Percentiles rank a stretch among this genome's conserved stretches.
Conservation (phyloP, 495 filamentous ascomycete species). For the Endocarpon pusillum region DNA sequence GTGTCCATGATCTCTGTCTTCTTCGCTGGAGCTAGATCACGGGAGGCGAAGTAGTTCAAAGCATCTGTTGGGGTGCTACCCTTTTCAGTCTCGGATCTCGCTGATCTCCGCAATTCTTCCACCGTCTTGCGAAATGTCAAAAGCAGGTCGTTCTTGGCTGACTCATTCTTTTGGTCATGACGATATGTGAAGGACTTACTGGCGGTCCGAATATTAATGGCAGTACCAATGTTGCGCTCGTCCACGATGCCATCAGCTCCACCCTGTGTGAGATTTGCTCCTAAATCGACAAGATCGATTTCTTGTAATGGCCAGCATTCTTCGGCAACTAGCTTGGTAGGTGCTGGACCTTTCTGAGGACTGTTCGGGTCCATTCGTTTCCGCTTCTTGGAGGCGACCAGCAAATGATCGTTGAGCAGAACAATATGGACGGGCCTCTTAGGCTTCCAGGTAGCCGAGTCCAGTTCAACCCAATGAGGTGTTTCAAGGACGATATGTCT, state of each 20-base stretch:
- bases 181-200: constrained; percentile 87
- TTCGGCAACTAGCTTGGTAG: constrained; percentile 74
- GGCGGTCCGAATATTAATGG: constrained; percentile 79
- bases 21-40: constrained; percentile 53
- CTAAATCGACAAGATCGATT: constrained; percentile 82
- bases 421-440: constrained; percentile 72
- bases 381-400: constrained; percentile 82
- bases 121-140: constrained; percentile 80
- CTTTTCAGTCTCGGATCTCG: constrained; percentile 70
- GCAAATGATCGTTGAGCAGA: constrained; percentile 83
- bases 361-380: constrained; percentile 56
- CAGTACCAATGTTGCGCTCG: constrained; percentile 59
- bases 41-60: constrained; percentile 57
- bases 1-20: constrained; percentile 53
- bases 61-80: constrained; percentile 60
- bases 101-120: constrained; percentile 69
- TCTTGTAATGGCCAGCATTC: constrained; percentile 90
- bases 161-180: constrained; percentile 52
- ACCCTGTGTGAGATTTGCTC: constrained; percentile 39
- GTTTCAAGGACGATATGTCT: constrained; percentile 85
- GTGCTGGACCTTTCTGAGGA: constrained; percentile 38
- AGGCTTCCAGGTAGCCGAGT: constrained; percentile 91
- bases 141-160: constrained; percentile 64
- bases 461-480: constrained; percentile 82
- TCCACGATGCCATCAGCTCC: constrained; percentile 34